Percentiles rank a stretch among this genome's conserved stretches.
Evolutionary conservation across 2,329 filamentous ascomycete species (phyloP).

Genomic region (Neofusicoccum ribis): DNA sequence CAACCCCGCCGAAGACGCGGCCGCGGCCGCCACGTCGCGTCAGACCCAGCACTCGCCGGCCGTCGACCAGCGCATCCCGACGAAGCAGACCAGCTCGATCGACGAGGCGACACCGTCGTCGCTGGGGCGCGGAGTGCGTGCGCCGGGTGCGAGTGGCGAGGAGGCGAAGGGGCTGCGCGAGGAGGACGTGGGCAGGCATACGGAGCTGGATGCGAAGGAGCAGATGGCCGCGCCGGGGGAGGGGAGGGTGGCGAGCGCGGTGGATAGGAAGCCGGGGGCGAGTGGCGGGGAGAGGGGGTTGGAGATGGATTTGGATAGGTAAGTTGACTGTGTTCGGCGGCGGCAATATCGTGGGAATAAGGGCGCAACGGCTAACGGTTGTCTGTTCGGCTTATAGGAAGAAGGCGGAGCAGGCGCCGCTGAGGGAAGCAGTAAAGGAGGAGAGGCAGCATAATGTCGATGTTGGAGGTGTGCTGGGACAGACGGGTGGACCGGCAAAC

Average conservation of each 20-base stretch:
- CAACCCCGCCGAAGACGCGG: constrained; percentile 39
- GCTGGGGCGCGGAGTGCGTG: constrained; percentile 44
- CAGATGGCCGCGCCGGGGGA: constrained; percentile 53
- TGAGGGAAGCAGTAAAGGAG: constrained; percentile 42
- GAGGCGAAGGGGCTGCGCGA: constrained; percentile 42
- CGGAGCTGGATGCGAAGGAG: constrained; percentile 44
- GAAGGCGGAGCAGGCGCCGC: constrained; percentile 50
- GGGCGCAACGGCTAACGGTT: background rate
- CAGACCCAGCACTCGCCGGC: constrained; percentile 27
- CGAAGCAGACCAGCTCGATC: constrained; percentile 32
- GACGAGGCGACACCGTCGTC: constrained; percentile 39
- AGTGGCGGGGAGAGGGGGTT: constrained; percentile 41
- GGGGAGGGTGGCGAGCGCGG: constrained; percentile 45
- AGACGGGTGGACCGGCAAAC: constrained; percentile 49
- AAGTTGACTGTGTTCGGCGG: constrained; percentile 10
- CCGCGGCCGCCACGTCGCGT: constrained; percentile 36
- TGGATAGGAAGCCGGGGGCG: constrained; percentile 38
- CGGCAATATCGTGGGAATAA: too few species aligned
- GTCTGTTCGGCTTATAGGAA: constrained; percentile 37
- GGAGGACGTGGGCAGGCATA: constrained; percentile 44
- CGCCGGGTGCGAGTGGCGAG: constrained; percentile 42
- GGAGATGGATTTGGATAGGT: constrained; percentile 48
- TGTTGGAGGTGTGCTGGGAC: constrained; percentile 46
- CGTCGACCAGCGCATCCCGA: constrained; percentile 40
- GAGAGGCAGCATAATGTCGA: constrained; percentile 38